phyloP scores from a whole-genome alignment of 1,284 basidiomycete genomes.

The Rhizoctonia solani region DNA sequence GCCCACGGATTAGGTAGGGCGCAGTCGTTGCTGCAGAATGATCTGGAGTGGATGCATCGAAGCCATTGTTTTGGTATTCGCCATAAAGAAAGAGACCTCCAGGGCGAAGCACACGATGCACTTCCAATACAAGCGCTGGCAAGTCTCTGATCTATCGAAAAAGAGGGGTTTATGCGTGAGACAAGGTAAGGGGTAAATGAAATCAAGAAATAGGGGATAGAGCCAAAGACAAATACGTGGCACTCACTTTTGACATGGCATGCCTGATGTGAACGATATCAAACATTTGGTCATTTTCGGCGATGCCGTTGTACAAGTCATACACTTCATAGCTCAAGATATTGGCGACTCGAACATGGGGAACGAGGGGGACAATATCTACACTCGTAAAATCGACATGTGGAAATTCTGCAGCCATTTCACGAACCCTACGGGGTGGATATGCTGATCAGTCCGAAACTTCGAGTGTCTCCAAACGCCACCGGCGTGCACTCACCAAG shows the following conservation, averaged over 20 bases:
- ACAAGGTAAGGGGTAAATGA: neutral
- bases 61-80: slow-evolving; percentile 13
- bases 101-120: slow-evolving; percentile 23
- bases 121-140: slow-evolving; percentile 3
- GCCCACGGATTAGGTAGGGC: slow-evolving; percentile 2
- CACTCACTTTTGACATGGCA: neutral
- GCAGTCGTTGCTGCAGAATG: neutral
- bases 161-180: neutral
- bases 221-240: neutral
- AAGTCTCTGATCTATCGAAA: slow-evolving; percentile 17
- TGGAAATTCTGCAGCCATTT: slow-evolving; percentile 16
- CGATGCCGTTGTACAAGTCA: slow-evolving; percentile 29
- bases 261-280: slow-evolving; percentile 16
- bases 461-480: neutral
- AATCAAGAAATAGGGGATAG: neutral
- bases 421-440: neutral
- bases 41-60: slow-evolving; percentile 14
- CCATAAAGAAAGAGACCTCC: slow-evolving; percentile 14
- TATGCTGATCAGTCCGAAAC: neutral
- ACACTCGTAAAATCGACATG: slow-evolving; percentile 32
- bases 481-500: neutral
- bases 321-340: slow-evolving; percentile 15
- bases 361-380: slow-evolving; percentile 19
- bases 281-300: slow-evolving; percentile 3
- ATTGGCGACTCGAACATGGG: slow-evolving; percentile 12